Base-by-base conservation (phyloP, 2,329 filamentous ascomycete genomes). In the Myriangium duriaei region DNA sequence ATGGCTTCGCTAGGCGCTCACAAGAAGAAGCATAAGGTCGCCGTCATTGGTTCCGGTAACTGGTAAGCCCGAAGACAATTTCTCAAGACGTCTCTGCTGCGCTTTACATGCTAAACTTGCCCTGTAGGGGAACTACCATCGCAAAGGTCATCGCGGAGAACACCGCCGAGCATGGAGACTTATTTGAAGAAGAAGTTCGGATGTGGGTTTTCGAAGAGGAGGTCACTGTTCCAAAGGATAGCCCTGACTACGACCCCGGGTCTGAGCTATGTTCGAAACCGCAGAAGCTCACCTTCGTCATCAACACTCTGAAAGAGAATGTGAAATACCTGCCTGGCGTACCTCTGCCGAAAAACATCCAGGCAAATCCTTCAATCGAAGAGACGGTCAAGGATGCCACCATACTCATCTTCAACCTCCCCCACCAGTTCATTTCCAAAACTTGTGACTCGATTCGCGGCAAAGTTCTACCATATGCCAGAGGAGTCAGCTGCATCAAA, bases 121-220 rank as follows among this genome's bases (percentile, higher is more conserved):
- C 46, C 39, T 24, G n/a, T 43, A 91, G 83, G 87, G 91, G 91
- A 51, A 94, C 86, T 43, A 93, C 91, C 42, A 95, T 98, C 62
- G 79, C 87, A 58, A 98, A 98, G 65, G 92, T 98, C 45, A 74
- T 95, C 37, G 87, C 87, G 50, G 88, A 98, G 62, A 98, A 93
- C 64, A 81, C 85, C 26, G 75, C 72, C 45, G 76, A 72, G 47
- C 70, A 94, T 62, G 71, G 77, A 7, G 72, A 85, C 18, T 56
- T 95, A 31, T 98, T 96, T 57, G 83, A 96, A 54, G 68, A 79
- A 57, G 69, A 85, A 45, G 86, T 98, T 37, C 84, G 93, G 63
- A 96, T 98, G 91, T 98, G 91, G 91, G 92, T 98, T 54, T 95
- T 77, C 57, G 91, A 98, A 63, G 91, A 98, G 61, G 74, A 93